phyloP scores from a whole-genome alignment of 177 flowering plant species.

The Vitis hybrid region DNA sequence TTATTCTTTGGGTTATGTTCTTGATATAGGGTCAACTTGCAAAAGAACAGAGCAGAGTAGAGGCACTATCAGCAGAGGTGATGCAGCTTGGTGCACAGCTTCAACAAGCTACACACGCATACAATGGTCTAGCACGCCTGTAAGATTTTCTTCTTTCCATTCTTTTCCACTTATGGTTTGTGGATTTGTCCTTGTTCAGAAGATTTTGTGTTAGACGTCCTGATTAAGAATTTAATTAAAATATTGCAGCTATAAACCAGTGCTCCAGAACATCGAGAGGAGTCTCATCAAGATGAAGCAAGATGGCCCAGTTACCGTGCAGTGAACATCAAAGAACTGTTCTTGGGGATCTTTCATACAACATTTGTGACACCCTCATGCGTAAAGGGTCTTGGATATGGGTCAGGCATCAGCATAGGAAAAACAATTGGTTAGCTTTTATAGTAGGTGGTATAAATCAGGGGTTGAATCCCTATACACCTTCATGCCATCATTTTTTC shows the following conservation, averaged over 20 bases:
- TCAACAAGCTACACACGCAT: slow-evolving; percentile 76
- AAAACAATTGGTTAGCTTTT: too few relatives aligned
- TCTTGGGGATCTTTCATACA: too few relatives aligned
- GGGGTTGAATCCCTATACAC: too few relatives aligned
- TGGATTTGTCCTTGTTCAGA: not conserved
- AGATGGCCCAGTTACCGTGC: slow-evolving; percentile 57
- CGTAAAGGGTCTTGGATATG: too few relatives aligned
- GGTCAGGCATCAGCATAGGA: too few relatives aligned
- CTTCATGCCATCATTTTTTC: too few relatives aligned
- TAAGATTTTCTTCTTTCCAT: slow-evolving; percentile 23
- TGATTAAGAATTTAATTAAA: not conserved
- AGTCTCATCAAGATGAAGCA: slow-evolving; percentile 87
- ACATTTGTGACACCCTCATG: too few relatives aligned
- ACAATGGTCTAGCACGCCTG: slow-evolving; percentile 70
- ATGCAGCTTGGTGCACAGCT: slow-evolving; percentile 80
- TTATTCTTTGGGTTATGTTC: not conserved
- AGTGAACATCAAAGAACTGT: slow-evolving; percentile 24
- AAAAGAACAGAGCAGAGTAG: slow-evolving; percentile 82
- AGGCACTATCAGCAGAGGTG: slow-evolving; percentile 81
- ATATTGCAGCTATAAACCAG: slow-evolving; percentile 85
- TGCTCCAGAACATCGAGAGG: slow-evolving; percentile 87
- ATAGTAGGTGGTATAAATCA: too few relatives aligned
- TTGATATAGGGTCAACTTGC: slow-evolving; percentile 60
- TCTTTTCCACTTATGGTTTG: not conserved
- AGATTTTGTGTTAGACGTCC: not conserved